Evolutionary conservation across 345 rosid genomes (phyloP).

Genomic region (Populus alba): DNA sequence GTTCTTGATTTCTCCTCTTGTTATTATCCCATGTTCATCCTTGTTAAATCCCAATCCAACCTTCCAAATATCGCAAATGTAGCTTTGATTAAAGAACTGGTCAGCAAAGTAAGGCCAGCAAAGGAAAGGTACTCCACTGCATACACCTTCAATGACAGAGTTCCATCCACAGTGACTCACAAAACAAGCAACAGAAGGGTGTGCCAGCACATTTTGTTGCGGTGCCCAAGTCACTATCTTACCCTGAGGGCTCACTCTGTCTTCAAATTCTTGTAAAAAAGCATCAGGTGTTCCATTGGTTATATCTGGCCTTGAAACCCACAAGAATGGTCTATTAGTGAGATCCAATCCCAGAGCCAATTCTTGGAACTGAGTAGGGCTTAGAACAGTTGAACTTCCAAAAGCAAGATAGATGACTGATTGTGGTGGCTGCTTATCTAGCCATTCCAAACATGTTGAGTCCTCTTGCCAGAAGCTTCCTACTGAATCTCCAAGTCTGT

Average conservation of each 20-base stretch:
- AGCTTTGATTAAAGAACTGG: neutral
- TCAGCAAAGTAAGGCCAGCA: neutral
- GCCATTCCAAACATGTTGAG: neutral
- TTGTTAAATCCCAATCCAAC: constrained; percentile 28
- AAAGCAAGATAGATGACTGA: neutral
- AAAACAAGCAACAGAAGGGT: constrained; percentile 12
- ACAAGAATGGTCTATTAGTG: neutral
- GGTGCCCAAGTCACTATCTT: neutral
- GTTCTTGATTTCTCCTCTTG: constrained; percentile 23
- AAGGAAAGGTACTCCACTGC: constrained; percentile 9
- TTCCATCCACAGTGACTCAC: constrained; percentile 27
- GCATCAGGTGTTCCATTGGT: neutral
- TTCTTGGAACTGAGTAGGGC: constrained; percentile 14
- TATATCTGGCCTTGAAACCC: neutral
- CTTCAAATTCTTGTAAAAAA: neutral
- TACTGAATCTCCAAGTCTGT: neutral
- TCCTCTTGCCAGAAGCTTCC: neutral
- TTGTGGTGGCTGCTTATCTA: neutral
- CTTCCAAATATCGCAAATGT: constrained; percentile 28
- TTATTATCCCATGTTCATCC: constrained; percentile 24
- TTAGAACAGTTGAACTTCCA: constrained; percentile 7
- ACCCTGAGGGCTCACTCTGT: neutral
- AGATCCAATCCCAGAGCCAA: constrained; percentile 20
- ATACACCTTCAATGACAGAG: constrained; percentile 16
- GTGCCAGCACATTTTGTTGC: neutral